These are phyloP conservation scores for Debaryomyces singareniensis DNA, from an alignment of 1,139 yeast genomes.

Conservation along the genomic window DNA sequence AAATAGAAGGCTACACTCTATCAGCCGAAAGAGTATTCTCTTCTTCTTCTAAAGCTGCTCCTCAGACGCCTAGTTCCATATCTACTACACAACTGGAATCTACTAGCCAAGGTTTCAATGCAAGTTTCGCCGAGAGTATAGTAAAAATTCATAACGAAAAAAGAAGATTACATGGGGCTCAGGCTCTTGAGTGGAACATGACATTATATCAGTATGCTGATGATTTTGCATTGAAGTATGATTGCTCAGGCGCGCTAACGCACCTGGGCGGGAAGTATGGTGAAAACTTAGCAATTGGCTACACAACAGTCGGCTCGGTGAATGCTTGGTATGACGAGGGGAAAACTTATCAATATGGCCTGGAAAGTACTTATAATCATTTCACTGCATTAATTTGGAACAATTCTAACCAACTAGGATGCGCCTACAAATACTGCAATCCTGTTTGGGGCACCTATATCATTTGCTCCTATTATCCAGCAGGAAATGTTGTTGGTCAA, in stretches of 20 bases:
- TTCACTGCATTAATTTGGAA: constrained; percentile 41
- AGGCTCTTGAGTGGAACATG: constrained; percentile 24
- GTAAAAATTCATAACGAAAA: constrained; percentile 23
- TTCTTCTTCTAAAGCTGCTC: too few species aligned
- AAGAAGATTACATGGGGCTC: constrained; percentile 24
- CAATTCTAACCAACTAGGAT: constrained; percentile 26
- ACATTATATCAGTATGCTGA: constrained; percentile 25
- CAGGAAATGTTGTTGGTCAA: constrained; percentile 51
- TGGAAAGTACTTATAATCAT: constrained; percentile 26
- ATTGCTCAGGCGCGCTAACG: constrained; percentile 27
- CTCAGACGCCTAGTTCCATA: too few species aligned
- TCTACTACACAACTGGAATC: too few species aligned
- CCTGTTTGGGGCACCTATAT: constrained; percentile 47
- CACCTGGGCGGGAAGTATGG: constrained; percentile 34
- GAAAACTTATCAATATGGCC: constrained; percentile 17
- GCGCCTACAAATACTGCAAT: constrained; percentile 36
- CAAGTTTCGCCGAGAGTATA: constrained; percentile 19
- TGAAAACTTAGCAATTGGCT: constrained; percentile 36
- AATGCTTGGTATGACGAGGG: constrained; percentile 37
- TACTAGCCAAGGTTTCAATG: constrained; percentile 12
- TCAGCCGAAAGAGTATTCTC: too few species aligned
- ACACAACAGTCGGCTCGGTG: constrained; percentile 21
- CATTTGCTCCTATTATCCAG: constrained; percentile 55
- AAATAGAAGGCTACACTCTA: too few species aligned
- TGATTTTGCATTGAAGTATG: constrained; percentile 20